Base-by-base conservation (phyloP, 331 rosid species). In the Malus hybrid region DNA sequence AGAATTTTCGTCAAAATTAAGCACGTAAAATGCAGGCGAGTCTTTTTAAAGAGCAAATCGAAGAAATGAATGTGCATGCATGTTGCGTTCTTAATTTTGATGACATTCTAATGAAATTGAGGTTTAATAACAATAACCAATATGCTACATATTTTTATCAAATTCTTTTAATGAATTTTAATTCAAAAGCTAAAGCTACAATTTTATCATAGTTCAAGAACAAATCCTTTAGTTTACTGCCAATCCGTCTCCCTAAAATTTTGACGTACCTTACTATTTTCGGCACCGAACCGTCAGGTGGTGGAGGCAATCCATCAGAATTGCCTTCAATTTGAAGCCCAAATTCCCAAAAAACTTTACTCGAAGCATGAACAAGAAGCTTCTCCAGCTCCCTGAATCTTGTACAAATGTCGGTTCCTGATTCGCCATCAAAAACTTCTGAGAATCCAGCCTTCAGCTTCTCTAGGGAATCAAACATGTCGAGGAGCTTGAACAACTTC, bases 281-380 rank as follows among this genome's bases (percentile, higher is more conserved):
- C 0, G 96, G 96, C 75, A 93, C 95, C 0, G 97, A 88, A 7
- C 97, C 95, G 75, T 93, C 95, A 79, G 78, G 85, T 4, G 93
- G 88, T 0, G 96, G 89, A 5, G 94, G 96, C 70, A 80, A 63
- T 1, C 90, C 96, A 22, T 90, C 96, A 0, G 92, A 71, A 27
- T 76, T 85, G 7, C 91, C 94, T 80, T 91, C 98, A 8, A 93
- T 93, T 80, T 91, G 88, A 60, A 93, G 83, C 7, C 97, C 98
- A 7, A 93, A 93, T 69, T 91, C 96, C 93, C 93, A 93, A 59
- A 87, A 91, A 0, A 90, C 97, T 76, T 90, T 87, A 72, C 89
- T 91, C 1, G 98, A 87, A 2, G 96, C 91, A 54, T 91, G 91
- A 24, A 93, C 80, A 24, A 91, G 87, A 52, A 93, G 96, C 87